These are phyloP conservation scores for Pelargonium cotyledonis DNA, from an alignment of 441 rosid species.

Conservation along the genomic window DNA sequence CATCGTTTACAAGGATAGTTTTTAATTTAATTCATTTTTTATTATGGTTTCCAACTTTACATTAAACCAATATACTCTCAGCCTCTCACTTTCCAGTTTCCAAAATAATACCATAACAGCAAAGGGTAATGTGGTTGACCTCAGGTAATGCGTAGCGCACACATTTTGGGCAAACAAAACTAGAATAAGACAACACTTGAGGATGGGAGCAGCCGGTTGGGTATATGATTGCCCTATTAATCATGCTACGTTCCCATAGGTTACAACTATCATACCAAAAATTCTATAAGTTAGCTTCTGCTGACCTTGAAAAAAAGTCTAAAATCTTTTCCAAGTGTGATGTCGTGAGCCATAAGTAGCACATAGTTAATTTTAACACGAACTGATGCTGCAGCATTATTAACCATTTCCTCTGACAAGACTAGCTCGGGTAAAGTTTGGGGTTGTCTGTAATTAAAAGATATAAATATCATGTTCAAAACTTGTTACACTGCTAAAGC, in stretches of 20 bases:
- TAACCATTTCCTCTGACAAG: slow-evolving; percentile 92
- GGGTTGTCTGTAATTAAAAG: slow-evolving; percentile 40
- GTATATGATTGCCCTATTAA: not conserved
- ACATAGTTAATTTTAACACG: slow-evolving; percentile 71
- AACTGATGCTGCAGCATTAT: slow-evolving; percentile 79
- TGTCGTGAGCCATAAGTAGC: slow-evolving; percentile 92
- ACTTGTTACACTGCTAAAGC: slow-evolving; percentile 6
- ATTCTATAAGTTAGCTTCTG: slow-evolving; percentile 8
- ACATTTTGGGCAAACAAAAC: too few species aligned
- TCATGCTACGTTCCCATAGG: not conserved
- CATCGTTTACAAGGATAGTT: too few species aligned
- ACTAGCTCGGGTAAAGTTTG: slow-evolving; percentile 72
- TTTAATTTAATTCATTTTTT: too few species aligned
- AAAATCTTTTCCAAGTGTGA: slow-evolving; percentile 88
- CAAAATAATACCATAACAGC: too few species aligned
- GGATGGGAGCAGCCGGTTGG: too few species aligned
- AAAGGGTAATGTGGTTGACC: too few species aligned
- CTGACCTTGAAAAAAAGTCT: slow-evolving; percentile 76
- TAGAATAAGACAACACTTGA: too few species aligned
- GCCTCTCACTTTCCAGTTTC: too few species aligned
- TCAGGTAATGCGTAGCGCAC: too few species aligned
- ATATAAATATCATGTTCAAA: slow-evolving; percentile 5
- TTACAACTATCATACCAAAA: not conserved
- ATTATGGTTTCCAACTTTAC: too few species aligned
- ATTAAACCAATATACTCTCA: too few species aligned